Evolutionary conservation across 176 grass and related monocot species (phyloP).

Genomic region (Typha latifolia): DNA sequence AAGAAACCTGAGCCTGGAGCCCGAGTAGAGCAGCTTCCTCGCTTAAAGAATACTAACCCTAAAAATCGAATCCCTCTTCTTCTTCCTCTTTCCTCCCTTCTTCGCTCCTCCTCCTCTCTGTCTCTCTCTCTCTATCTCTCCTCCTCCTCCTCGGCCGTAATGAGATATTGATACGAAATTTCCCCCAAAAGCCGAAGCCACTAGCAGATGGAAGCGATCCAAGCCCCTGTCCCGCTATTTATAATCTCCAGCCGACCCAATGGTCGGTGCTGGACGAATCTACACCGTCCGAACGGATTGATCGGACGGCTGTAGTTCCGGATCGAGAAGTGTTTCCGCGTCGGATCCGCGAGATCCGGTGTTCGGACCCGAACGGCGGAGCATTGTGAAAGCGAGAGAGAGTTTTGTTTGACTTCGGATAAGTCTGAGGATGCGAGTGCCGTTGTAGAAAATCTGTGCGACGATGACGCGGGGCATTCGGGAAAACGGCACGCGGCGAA

Average conservation of each 20-base stretch:
- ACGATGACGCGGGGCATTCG: neutral
- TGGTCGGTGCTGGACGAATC: conserved; percentile 18
- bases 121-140: conserved; percentile 7
- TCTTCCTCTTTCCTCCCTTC: conserved; percentile 19
- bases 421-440: neutral
- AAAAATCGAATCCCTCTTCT: neutral
- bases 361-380: neutral
- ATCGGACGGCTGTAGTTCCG: conserved; percentile 22
- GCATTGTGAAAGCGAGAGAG: neutral
- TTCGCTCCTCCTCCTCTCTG: conserved; percentile 18
- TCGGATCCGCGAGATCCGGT: conserved; percentile 17
- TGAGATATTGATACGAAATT: neutral
- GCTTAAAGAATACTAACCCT: neutral
- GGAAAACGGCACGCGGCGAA: neutral
- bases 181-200: neutral
- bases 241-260: conserved; percentile 2
- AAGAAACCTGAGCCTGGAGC: conserved; percentile 9
- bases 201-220: neutral
- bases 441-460: neutral
- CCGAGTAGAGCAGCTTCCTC: neutral
- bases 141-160: conserved; percentile 12
- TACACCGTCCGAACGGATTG: conserved; percentile 6
- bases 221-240: conserved; percentile 32
- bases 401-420: neutral
- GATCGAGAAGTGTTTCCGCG: conserved; percentile 6